Evolutionary conservation across 2,329 filamentous ascomycete genomes (phyloP).

Genomic region (Pseudogymnoascus sp.): DNA sequence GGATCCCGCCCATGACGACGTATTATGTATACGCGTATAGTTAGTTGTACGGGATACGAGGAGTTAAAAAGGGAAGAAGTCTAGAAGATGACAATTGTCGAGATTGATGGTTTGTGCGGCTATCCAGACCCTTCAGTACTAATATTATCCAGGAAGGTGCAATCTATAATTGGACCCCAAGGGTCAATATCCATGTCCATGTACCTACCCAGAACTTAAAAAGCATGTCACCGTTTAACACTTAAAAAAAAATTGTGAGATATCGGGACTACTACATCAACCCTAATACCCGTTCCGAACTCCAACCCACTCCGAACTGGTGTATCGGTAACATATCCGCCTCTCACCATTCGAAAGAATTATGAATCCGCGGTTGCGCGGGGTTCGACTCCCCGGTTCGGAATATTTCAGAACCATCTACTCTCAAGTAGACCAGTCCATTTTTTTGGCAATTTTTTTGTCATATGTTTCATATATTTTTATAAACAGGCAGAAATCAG

Average conservation of each 20-base stretch:
- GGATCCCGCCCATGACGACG: not conserved
- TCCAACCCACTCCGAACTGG: conserved; percentile 13
- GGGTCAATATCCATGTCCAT: not conserved
- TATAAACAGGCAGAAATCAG: not conserved
- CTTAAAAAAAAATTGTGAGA: not conserved
- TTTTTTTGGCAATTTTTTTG: conserved; percentile 10
- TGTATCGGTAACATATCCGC: conserved; percentile 16
- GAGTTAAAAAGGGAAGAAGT: not conserved
- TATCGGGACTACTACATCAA: not conserved
- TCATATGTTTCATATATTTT: not conserved
- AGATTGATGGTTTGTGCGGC: not conserved
- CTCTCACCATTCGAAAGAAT: conserved; percentile 10
- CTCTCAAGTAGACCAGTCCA: conserved; percentile 1
- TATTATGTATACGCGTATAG: not conserved
- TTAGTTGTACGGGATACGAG: not conserved
- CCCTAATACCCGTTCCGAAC: not conserved
- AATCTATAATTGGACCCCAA: not conserved
- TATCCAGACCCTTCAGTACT: not conserved
- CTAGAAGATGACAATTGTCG: not conserved
- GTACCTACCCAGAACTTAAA: not conserved
- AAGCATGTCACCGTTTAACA: not conserved
- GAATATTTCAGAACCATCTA: conserved; percentile 14
- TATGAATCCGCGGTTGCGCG: conserved; percentile 13
- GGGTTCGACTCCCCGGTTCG: conserved; percentile 16
- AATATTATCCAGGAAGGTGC: not conserved